These are phyloP conservation scores for Boletus huronensis DNA, from an alignment of 768 basidiomycete species.

Conservation along the genomic window DNA sequence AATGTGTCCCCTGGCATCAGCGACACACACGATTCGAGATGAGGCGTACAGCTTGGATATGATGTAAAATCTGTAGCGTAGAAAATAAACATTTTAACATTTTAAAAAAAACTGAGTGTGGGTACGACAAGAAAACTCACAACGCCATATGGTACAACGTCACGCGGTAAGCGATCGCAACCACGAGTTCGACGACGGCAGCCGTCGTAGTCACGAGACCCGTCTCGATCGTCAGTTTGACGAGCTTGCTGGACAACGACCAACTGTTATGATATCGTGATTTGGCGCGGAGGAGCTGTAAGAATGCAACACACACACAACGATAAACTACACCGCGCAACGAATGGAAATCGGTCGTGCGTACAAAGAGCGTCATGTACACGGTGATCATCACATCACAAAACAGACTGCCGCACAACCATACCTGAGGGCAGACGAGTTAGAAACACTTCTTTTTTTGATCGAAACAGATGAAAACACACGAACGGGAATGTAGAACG, in stretches of 20 bases:
- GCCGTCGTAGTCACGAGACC: conserved; percentile 11
- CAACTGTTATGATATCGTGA: not conserved
- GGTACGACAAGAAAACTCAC: not conserved
- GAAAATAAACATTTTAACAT: too few species aligned
- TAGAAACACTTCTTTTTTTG: not conserved
- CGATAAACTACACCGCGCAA: not conserved
- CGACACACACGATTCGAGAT: not conserved
- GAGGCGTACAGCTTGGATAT: not conserved
- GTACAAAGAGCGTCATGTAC: conserved; percentile 7
- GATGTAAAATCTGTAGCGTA: not conserved
- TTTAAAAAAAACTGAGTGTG: not conserved
- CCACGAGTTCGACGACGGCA: conserved; percentile 1
- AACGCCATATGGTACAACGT: conserved; percentile 8
- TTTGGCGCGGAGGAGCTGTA: conserved; percentile 2
- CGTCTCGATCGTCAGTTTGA: conserved; percentile 11
- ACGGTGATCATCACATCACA: conserved; percentile 12
- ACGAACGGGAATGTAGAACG: conserved; percentile 10
- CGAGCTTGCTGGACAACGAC: not conserved
- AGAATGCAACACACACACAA: not conserved
- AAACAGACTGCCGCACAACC: conserved; percentile 5
- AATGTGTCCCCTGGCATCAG: too few species aligned
- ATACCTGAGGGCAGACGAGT: not conserved
- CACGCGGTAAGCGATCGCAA: conserved; percentile 5
- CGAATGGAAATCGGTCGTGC: not conserved
- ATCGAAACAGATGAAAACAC: not conserved